A percentile compares a stretch with the other conserved stretches of the same genome.
These are phyloP conservation scores for Chlorella sp. DNA, from an alignment of 139 green algal genomes.

Conservation along the genomic window DNA sequence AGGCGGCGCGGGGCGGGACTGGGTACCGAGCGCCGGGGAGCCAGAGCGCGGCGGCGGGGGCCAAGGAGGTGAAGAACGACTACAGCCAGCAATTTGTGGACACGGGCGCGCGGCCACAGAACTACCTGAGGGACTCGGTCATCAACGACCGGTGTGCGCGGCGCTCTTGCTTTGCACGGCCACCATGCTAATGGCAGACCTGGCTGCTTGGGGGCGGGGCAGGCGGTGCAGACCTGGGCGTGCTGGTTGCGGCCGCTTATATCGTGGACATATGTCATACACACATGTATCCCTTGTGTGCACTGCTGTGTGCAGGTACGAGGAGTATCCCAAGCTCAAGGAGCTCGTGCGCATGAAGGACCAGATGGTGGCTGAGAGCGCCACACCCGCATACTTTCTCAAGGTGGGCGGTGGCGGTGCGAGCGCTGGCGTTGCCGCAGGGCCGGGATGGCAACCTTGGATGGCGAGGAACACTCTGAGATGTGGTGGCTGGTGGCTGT, in stretches of 20 bases:
- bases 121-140: conserved; percentile 69
- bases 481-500: not conserved
- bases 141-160: conserved; percentile 39
- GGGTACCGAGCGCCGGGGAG: not conserved
- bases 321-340: conserved; percentile 79
- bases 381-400: conserved; percentile 49
- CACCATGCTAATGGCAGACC: no score
- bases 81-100: conserved; percentile 87
- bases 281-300: no score
- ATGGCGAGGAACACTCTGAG: not conserved
- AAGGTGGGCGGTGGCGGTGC: conserved; percentile 9
- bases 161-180: no score
- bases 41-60: not conserved
- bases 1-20: not conserved
- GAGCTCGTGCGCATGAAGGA: conserved; percentile 62
- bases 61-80: conserved; percentile 46
- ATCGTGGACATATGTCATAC: no score
- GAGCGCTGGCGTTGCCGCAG: no score
- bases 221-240: no score
- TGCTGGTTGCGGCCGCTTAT: no score
- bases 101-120: conserved; percentile 69
- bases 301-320: conserved; percentile 51
- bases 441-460: no score
- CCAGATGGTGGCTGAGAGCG: conserved; percentile 26
- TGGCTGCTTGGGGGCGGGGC: no score